phyloP scores from a whole-genome alignment of 148 eudicot genomes.

The Nepenthes gracilis region DNA sequence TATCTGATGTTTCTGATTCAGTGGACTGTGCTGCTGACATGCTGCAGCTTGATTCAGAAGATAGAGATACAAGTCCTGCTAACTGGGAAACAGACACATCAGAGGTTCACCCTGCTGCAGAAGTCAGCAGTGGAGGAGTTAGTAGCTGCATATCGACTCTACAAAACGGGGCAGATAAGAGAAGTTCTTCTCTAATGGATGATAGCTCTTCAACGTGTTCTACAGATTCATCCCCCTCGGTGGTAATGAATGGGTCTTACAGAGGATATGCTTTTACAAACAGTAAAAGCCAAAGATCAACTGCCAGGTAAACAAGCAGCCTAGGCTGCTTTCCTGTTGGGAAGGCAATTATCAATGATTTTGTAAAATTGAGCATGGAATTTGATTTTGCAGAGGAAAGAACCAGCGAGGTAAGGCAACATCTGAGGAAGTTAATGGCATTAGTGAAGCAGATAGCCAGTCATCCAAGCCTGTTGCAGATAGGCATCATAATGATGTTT shows the following conservation, averaged over 20 bases:
- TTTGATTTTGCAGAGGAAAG: conserved; percentile 36
- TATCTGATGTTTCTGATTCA: conserved; percentile 70
- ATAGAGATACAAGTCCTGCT: conserved; percentile 51
- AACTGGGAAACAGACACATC: conserved; percentile 70
- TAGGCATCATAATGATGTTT: conserved; percentile 21
- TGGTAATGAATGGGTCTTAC: conserved; percentile 33
- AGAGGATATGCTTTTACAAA: conserved; percentile 30
- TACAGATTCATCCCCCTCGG: conserved; percentile 64
- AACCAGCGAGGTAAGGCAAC: conserved; percentile 37
- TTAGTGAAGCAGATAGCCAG: conserved; percentile 27
- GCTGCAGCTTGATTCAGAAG: conserved; percentile 65
- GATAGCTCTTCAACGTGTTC: conserved; percentile 87
- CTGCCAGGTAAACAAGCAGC: conserved; percentile 31
- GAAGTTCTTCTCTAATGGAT: conserved; percentile 43
- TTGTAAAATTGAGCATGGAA: not conserved
- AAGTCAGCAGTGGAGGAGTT: conserved; percentile 38
- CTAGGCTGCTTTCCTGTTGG: not conserved
- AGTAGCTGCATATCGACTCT: conserved; percentile 25
- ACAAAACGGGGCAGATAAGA: conserved; percentile 52
- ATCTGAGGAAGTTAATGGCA: conserved; percentile 27
- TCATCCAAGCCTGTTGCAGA: conserved; percentile 28
- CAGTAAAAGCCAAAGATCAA: conserved; percentile 41
- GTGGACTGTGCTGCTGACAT: conserved; percentile 39
- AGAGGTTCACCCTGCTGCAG: conserved; percentile 48
- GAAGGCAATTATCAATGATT: too few relatives aligned